Base-by-base conservation (phyloP, 768 basidiomycete species). In the Glaciozyma martinii region DNA sequence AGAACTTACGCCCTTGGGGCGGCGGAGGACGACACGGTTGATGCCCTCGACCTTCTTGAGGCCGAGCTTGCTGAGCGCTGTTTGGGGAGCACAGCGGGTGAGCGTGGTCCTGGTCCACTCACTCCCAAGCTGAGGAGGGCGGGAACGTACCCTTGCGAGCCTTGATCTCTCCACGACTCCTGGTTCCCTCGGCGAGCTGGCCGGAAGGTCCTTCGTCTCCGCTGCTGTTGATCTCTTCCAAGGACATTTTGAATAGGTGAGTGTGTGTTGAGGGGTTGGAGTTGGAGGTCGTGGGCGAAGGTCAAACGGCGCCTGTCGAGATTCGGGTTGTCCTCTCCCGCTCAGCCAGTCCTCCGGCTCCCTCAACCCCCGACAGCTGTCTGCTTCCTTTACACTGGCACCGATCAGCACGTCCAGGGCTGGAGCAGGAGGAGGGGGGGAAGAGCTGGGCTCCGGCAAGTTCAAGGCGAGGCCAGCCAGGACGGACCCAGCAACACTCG, bases 1-100 rank as follows among this genome's bases (percentile, higher is more conserved):
- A 30, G 13, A 44, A 79, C 86, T 66, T 72, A 89, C 91, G 76
- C 91, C 92, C 81, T 97, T 97, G 56, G 95, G 89, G 77, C 93
- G 83, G 76, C 92, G 82, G 74, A 99, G 82, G 63, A 91, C 94
- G 60, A 99, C 95, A 62, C 95, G 84, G 73, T 90, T 95, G 78
- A 99, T 97, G 72, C 84, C 86, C 63, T 86, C 84, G 62, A 99
- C 88, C 78, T 85, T 87, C 80, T 95, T 95, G 78, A 99, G 79
- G 47, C 95, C 95, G 72, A 98, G 82, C 71, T 86, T 81, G 70
- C 92, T 82, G 60, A 97, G 84, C 21, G 92, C 91, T 70, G 42
- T 25, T 25, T 10, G 5, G 23, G 7, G 49, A 3, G 49, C 12
- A 50, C n/a, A 21, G 19, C 46, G 18, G 49, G 49, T 25, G n/a